Evolutionary conservation across 345 rosid species (phyloP), one percentile per base, ranked within the genome.

Genomic region (Hibiscus mutabilis): DNA sequence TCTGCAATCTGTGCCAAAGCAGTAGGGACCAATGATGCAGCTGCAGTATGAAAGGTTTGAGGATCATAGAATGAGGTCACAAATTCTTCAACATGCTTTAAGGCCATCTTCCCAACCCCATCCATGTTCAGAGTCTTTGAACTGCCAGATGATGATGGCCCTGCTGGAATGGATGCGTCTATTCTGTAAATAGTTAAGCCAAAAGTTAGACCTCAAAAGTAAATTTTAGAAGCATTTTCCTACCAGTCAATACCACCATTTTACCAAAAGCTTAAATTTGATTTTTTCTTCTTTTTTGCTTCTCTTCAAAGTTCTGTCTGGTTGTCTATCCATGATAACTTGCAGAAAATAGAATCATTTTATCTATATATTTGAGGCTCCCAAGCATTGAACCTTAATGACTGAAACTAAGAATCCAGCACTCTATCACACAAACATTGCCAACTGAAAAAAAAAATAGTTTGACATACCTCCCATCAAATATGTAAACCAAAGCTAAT

Each of bases 1-100:
- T 93, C 97, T 22, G 95, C 83, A 51, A 93, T 92, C 79, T 90
- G 97, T n/a, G 86, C 81, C 78, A 93, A 76, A 72, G 91, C 82
- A 63, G 91, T 86, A 16, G 97, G 90, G 62, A 88, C 85, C 59
- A 87, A 87, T 37, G 97, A 89, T 68, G 88, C 74, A 73, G 91
- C 86, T 42, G 58, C 58, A 53, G 25, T 9, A 18, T 2, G 3
- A 53, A 53, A 53, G 58, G 58, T 18, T 53, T 53, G 58, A 1
- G 58, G 58, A 18, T 53, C 58, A 53, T 53, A 53, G 11, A 53
- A 53, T 53, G 58, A 53, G 58, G 12, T 53, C 58, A 53, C 24
- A 53, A n/a, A 53, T 8, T 53, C 58, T 19, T 53, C 58, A 33
- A 92, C 86, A 75, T 89, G 80, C 80, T 86, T 86, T 77, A 90